phyloP scores from a whole-genome alignment of 176 grass and related monocot species.

The Elaeis guineensis region DNA sequence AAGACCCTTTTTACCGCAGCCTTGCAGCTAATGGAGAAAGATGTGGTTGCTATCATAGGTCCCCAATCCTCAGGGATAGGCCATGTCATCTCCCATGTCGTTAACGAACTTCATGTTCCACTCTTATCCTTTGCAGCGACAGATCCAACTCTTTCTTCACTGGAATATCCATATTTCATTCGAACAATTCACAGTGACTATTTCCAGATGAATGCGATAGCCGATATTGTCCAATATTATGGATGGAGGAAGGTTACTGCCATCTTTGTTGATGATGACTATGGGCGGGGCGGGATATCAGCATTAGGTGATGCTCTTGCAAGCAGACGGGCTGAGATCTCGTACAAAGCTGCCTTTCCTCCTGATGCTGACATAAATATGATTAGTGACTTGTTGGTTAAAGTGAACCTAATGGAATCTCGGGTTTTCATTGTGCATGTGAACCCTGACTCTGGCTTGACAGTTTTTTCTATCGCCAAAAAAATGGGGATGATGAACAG shows the following conservation, averaged over 20 bases:
- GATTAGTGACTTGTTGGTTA: constrained; percentile 5
- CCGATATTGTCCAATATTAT: constrained; percentile 40
- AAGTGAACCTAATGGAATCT: constrained; percentile 17
- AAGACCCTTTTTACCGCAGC: constrained; percentile 31
- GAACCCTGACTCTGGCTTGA: constrained; percentile 16
- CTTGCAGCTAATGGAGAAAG: constrained; percentile 56
- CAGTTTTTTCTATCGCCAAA: constrained; percentile 4
- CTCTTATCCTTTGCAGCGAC: constrained; percentile 60
- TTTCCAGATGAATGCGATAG: constrained; percentile 67
- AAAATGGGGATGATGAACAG: constrained; percentile 14
- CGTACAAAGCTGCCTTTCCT: constrained; percentile 43
- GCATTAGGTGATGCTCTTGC: constrained; percentile 59
- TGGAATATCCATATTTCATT: constrained; percentile 73
- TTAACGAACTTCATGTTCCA: constrained; percentile 55
- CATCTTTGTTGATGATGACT: constrained; percentile 80
- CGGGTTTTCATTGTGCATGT: constrained; percentile 13
- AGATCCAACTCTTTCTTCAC: constrained; percentile 63
- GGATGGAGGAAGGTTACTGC: constrained; percentile 60
- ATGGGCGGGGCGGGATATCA: constrained; percentile 60
- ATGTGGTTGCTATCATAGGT: constrained; percentile 45
- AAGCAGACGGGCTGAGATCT: constrained; percentile 39
- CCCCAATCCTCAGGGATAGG: constrained; percentile 65
- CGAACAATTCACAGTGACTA: constrained; percentile 50
- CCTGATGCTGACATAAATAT: not conserved
- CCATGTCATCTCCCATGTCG: constrained; percentile 69